phyloP scores from a whole-genome alignment of 2,329 filamentous ascomycete species.

The Chaetomium sp. region DNA sequence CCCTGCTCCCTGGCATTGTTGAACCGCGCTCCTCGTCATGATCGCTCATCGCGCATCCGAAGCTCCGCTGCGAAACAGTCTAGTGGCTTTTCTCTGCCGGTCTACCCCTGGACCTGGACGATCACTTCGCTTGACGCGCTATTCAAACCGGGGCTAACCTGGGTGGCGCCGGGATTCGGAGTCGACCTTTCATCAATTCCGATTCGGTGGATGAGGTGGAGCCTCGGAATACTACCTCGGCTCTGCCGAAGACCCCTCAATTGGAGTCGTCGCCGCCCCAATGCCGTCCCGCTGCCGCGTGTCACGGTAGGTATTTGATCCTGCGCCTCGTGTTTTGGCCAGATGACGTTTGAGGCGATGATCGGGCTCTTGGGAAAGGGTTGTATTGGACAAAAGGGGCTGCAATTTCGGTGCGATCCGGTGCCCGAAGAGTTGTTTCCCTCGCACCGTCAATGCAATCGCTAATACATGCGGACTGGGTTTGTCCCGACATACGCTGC shows the following conservation, averaged over 20 bases:
- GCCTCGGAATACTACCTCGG: conserved; percentile 10
- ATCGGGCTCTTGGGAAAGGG: neutral
- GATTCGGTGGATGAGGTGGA: neutral
- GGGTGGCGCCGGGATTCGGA: conserved; percentile 4
- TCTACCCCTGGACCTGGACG: neutral
- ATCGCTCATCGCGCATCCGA: neutral
- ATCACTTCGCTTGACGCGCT: neutral
- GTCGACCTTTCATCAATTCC: neutral
- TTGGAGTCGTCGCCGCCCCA: neutral
- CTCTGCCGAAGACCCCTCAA: neutral
- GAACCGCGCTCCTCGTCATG: neutral
- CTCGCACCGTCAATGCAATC: too few species aligned
- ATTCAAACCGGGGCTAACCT: neutral
- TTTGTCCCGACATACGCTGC: too few species aligned
- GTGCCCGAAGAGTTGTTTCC: neutral
- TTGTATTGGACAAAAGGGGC: neutral
- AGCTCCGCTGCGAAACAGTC: neutral
- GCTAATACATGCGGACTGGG: too few species aligned
- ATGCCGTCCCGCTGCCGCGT: neutral
- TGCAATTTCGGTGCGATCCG: neutral
- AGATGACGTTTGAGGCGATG: neutral
- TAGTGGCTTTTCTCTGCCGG: neutral
- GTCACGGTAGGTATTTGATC: neutral
- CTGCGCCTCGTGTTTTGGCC: neutral
- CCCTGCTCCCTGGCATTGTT: neutral